Evolutionary conservation across 2,329 filamentous ascomycete species (phyloP).

Genomic region (Cyanodermella asteris): DNA sequence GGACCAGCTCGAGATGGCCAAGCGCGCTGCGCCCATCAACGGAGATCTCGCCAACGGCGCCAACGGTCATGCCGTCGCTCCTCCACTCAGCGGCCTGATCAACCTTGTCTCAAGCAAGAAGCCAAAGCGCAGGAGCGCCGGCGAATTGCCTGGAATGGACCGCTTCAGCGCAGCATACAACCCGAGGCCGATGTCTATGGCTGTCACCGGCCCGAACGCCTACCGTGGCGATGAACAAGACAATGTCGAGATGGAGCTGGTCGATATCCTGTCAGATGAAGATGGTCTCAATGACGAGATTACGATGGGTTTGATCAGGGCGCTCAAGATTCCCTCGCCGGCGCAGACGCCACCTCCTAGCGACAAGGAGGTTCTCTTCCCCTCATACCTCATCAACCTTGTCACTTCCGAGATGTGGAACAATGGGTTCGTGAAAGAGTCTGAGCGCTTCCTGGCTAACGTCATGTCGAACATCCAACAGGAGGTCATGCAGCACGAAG

Average conservation of each 20-base stretch:
- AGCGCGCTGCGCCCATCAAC: constrained; percentile 53
- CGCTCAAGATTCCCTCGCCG: constrained; percentile 85
- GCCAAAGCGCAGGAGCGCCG: constrained; percentile 81
- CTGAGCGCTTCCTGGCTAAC: constrained; percentile 92
- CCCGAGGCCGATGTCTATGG: constrained; percentile 91
- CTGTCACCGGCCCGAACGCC: constrained; percentile 41
- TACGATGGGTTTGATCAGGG: constrained; percentile 83
- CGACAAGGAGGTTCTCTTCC: constrained; percentile 97
- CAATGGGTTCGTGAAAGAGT: constrained; percentile 98
- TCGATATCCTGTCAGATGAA: constrained; percentile 82
- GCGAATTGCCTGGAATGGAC: constrained; percentile 67
- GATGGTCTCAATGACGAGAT: constrained; percentile 94
- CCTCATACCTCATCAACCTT: constrained; percentile 93
- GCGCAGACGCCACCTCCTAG: constrained; percentile 72
- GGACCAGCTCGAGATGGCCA: constrained; percentile 77
- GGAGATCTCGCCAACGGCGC: constrained; percentile 45
- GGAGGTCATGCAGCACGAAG: constrained; percentile 97
- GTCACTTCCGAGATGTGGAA: constrained; percentile 99
- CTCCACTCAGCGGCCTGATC: constrained; percentile 57
- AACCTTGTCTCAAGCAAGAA: constrained; percentile 95
- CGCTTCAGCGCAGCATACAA: constrained; percentile 85
- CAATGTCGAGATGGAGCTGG: constrained; percentile 84
- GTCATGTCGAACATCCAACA: constrained; percentile 99
- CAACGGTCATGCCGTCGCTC: constrained; percentile 37
- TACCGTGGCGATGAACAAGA: constrained; percentile 58